Conservation (phyloP, 345 rosid species). For the Laguncularia racemosa region DNA sequence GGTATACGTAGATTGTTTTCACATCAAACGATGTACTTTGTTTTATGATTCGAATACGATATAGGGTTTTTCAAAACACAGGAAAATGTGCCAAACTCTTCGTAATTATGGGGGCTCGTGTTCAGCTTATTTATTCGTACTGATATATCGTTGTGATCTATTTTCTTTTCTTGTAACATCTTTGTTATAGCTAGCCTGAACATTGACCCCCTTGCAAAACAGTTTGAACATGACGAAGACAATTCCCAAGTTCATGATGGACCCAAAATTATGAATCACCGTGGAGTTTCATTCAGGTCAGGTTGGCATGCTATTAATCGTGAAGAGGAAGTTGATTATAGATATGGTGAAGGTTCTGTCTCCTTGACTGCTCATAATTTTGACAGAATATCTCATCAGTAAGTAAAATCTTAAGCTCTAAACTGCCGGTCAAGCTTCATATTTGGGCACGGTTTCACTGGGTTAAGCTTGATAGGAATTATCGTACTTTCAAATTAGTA, state of each 20-base stretch:
- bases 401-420: constrained; percentile 25
- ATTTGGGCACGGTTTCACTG: too few relatives aligned
- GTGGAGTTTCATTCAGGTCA: constrained; percentile 86
- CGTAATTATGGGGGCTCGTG: too few relatives aligned
- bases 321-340: constrained; percentile 71
- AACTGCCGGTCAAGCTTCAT: neutral
- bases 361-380: constrained; percentile 50
- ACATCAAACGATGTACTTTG: too few relatives aligned
- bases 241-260: constrained; percentile 82
- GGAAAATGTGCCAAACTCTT: too few relatives aligned
- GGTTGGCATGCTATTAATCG: constrained; percentile 52
- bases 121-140: too few relatives aligned
- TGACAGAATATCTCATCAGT: constrained; percentile 68
- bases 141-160: neutral
- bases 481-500: too few relatives aligned
- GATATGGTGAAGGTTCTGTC: constrained; percentile 54
- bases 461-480: too few relatives aligned
- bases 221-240: constrained; percentile 97
- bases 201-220: constrained; percentile 57
- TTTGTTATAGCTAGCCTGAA: constrained; percentile 12
- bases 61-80: too few relatives aligned
- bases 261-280: constrained; percentile 61
- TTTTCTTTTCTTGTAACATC: neutral
- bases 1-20: too few relatives aligned
- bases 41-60: too few relatives aligned